Percentiles rank a stretch among this genome's conserved stretches.
Evolutionary conservation across 169 alveolate genomes (phyloP).

Genomic region (Plasmodium vivax): DNA sequence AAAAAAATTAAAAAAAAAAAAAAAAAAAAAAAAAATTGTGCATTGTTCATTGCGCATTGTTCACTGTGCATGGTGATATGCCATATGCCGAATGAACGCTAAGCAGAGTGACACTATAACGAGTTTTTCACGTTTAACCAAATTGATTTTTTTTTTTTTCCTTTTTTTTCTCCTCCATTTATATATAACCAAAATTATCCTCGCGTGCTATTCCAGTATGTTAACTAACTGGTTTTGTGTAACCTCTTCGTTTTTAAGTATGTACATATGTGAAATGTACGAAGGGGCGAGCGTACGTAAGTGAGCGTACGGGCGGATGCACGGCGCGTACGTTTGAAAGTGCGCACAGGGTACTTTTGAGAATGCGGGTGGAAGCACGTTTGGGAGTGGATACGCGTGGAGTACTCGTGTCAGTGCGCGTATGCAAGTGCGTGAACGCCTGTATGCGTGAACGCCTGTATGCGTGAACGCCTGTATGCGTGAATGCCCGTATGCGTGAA

Average conservation of each 20-base stretch:
- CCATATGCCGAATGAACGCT: background rate
- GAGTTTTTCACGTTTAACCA: background rate
- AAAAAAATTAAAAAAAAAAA: background rate
- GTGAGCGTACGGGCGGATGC: background rate
- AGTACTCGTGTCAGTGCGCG: too few species aligned
- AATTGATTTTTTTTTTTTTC: background rate
- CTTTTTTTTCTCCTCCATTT: background rate
- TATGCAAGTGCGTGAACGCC: too few species aligned
- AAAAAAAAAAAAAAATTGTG: background rate
- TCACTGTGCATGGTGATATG: too few species aligned
- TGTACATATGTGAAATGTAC: background rate
- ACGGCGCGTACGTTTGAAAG: background rate
- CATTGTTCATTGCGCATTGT: constrained; percentile 5
- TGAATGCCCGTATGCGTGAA: too few species aligned
- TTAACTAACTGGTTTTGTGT: background rate
- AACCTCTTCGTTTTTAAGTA: background rate
- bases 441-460: too few species aligned
- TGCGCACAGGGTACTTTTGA: background rate
- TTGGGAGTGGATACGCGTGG: background rate
- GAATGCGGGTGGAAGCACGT: background rate
- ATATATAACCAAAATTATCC: background rate
- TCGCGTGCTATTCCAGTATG: background rate
- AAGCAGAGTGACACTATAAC: background rate
- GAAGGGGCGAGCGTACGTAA: background rate
- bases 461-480: too few species aligned